A percentile compares a stretch with the other conserved stretches of the same genome.
Evolutionary conservation across 768 basidiomycete genomes (phyloP).

Genomic region (Leucosporidium yakuticum): DNA sequence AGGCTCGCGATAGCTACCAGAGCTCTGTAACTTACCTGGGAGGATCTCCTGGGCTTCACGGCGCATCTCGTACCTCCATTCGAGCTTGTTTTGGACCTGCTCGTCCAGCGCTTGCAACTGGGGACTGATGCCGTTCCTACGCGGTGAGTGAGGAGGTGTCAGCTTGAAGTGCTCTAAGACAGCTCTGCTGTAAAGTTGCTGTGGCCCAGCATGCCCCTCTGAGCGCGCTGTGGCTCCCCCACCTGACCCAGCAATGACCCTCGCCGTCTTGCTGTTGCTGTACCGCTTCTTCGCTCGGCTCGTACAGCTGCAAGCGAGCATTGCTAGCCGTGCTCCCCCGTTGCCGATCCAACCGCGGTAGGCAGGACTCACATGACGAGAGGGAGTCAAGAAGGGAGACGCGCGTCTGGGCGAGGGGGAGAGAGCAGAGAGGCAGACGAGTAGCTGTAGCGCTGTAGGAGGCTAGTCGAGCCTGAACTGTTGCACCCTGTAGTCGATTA

Average conservation of each 20-base stretch:
- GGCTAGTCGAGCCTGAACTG: not conserved
- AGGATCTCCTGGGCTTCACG: conserved; percentile 85
- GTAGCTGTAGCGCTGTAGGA: not conserved
- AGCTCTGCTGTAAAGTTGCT: too few relatives aligned
- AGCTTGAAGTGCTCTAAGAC: not conserved
- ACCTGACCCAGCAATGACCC: too few relatives aligned
- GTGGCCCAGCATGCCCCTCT: too few relatives aligned
- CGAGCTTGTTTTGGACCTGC: conserved; percentile 22
- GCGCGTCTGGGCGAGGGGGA: not conserved
- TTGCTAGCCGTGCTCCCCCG: too few relatives aligned
- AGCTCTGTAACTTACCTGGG: not conserved
- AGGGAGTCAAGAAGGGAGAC: not conserved
- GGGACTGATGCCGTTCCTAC: conserved; percentile 2
- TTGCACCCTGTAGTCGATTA: not conserved
- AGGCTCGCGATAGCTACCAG: not conserved
- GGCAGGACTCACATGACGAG: not conserved
- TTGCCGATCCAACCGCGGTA: too few relatives aligned
- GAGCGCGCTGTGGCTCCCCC: too few relatives aligned
- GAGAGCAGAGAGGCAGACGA: not conserved
- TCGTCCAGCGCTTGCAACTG: conserved; percentile 22
- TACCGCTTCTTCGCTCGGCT: too few relatives aligned
- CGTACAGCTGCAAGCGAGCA: too few relatives aligned
- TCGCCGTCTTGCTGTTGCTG: too few relatives aligned
- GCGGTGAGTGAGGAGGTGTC: not conserved
- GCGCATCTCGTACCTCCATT: conserved; percentile 81